Base-by-base conservation (phyloP, 495 filamentous ascomycete species). In the Aspergillus nanangensis region DNA sequence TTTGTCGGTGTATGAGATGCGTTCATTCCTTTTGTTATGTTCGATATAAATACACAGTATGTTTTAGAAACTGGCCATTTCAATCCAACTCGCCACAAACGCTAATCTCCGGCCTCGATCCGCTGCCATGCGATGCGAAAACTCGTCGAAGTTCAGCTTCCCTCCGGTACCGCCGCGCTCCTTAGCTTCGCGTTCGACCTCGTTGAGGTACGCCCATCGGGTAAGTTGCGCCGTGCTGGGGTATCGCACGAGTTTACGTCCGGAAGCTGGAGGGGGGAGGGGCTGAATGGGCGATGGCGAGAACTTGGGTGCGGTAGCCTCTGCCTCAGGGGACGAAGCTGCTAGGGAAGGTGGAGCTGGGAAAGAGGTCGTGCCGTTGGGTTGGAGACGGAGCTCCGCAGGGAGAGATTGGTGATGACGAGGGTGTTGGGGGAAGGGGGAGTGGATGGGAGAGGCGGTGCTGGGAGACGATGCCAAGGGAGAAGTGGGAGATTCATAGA, bases 71-170 rank as follows among this genome's bases (percentile, higher is more conserved):
- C 72, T 79, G 43, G 77, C 80, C 74, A 91, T 86, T 61, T 93
- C 88, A 57, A 91, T 89, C 89, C 89, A 95, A 44, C 75, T 84
- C 14, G 83, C 86, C 24, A 93, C 70, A 65, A 92, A 93, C 41
- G 83, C 84, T 45, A 94, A 72, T 19, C 75, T 67, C 32, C 70
- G 66, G 25, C 83, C 82, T 37, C 80, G 77, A 39, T 77, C 74
- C 13, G 72, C 72, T 41, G 76, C 78, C 71, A 91, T 88, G 31
- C 85, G 79, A 20, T 66, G 61, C 47, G 84, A 79, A 60, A 92
- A 93, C 64, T 94, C 88, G 3, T 76, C 68, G 39, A 80, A 88
- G 53, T 65, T 83, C 15, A 94, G 63, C 51, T 78, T 77, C 1
- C 84, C 88, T 53, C 84, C 88, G 0, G 82, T 84, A 8, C 86